Evolutionary conservation across 352 stramenopile species (phyloP), one percentile per base, ranked within the genome.

Genomic region (Phytophthora citricola): DNA sequence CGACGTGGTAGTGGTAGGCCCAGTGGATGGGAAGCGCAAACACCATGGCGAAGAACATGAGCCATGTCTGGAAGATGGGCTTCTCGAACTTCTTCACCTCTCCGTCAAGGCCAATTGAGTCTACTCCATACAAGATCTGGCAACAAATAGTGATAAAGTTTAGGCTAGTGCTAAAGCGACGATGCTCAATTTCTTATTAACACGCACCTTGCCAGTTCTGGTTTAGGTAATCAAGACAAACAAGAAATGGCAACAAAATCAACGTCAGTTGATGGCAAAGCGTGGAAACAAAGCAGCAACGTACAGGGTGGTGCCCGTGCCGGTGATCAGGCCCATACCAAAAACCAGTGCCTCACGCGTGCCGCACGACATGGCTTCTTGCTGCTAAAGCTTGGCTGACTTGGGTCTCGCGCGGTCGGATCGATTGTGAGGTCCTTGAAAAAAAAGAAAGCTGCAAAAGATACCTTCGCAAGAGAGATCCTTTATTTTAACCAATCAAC

Each of bases 41-140:
- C 24, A 94, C 65, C 96, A 99, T 98, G 38, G 94, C 94, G 7
- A 98, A 74, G 76, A 98, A 99, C 95, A 98, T 99, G 64, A 97
- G 90, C 82, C 96, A 98, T 14, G 96, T 98, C 78, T 98, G 93
- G 79, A 98, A 98, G 46, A 98, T 89, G 43, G 95, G 94, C 65
- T 98, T 98, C 45, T 95, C 80, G 69, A 99, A 99, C 43, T 90
- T 86, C 76, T 98, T 96, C 12, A 93, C 67, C 49, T 95, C 74
- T 15, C 92, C 94, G 24, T 92, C 81, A 9, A 97, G 82, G 4
- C 93, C 95, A 26, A 96, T 79, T 10, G 87, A 91, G 54, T 96
- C 84, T 27, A 98, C 83, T 27, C 84, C 84, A 63, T 98, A 98
- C 78, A 99, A 81, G n/a, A 97, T 93, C 83, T 99, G 88, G 15